Conservation (phyloP, 2,329 filamentous ascomycete genomes). For the Fusarium bulbicola region DNA sequence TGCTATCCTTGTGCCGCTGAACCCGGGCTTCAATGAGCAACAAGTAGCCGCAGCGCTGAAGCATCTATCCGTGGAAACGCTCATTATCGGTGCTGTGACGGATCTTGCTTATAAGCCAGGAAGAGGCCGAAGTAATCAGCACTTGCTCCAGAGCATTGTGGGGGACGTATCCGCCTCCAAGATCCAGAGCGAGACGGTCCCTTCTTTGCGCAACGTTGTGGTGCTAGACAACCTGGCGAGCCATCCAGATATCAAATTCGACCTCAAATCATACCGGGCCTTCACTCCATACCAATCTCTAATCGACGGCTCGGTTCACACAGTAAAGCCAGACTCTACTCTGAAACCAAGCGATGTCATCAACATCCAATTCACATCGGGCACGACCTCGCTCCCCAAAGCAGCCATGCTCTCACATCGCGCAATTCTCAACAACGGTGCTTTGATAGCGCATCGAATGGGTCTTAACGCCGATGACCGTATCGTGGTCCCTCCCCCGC, state of each 20-base stretch:
- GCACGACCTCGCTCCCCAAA: conserved; percentile 91
- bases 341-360: conserved; percentile 75
- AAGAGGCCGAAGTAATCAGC: conserved; percentile 62
- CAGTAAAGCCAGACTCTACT: conserved; percentile 55
- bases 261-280: conserved; percentile 51
- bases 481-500: conserved; percentile 84
- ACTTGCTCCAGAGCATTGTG: conserved; percentile 56
- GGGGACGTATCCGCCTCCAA: conserved; percentile 50
- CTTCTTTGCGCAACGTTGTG: conserved; percentile 75
- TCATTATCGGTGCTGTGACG: conserved; percentile 88
- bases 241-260: conserved; percentile 57
- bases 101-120: conserved; percentile 76
- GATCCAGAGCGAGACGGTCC: conserved; percentile 61
- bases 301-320: conserved; percentile 43
- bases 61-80: conserved; percentile 76
- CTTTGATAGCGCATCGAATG: conserved; percentile 86
- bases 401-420: conserved; percentile 88
- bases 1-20: conserved; percentile 92
- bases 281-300: conserved; percentile 59
- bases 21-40: conserved; percentile 83
- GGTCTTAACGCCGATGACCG: conserved; percentile 76
- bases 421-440: conserved; percentile 92
- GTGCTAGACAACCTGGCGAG: conserved; percentile 78
- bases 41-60: conserved; percentile 83
- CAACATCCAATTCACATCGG: conserved; percentile 97